These are phyloP conservation scores for Pyrus pyrifolia DNA, from an alignment of 306 rosid species.

Conservation along the genomic window DNA sequence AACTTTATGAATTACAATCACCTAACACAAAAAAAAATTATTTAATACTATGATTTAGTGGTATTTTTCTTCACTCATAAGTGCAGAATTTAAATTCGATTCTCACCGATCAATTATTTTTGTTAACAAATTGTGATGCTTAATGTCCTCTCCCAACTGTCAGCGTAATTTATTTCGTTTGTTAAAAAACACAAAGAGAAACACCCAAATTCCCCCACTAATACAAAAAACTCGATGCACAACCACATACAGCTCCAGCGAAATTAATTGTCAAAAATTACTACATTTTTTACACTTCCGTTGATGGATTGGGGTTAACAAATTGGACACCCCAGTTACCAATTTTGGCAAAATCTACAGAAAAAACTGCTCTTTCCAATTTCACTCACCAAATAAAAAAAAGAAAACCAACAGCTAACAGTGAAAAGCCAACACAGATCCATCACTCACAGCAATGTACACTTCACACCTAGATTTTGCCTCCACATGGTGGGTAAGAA, in stretches of 20 bases:
- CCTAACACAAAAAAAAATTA: not conserved
- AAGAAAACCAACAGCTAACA: slow-evolving; percentile 29
- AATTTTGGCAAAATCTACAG: not conserved
- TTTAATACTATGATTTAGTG: no score
- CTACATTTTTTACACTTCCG: slow-evolving; percentile 13
- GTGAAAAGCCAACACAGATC: slow-evolving; percentile 76
- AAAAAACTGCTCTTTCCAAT: not conserved
- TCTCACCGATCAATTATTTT: fast-evolving
- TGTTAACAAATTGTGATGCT: no score
- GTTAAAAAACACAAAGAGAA: not conserved
- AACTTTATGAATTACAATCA: not conserved
- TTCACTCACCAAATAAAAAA: not conserved
- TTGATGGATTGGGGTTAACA: not conserved
- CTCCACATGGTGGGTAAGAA: slow-evolving; percentile 69
- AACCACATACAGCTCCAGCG: not conserved
- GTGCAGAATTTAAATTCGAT: no score
- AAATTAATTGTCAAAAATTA: not conserved
- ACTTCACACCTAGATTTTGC: slow-evolving; percentile 56
- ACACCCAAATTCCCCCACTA: not conserved
- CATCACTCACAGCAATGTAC: slow-evolving; percentile 50
- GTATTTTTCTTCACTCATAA: no score
- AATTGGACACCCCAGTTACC: slow-evolving; percentile 3
- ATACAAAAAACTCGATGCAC: not conserved
- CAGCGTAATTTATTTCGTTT: no score
- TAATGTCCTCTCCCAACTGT: no score